Evolutionary conservation across 768 basidiomycete species (phyloP).

Genomic region (Suillus subalutaceus): DNA sequence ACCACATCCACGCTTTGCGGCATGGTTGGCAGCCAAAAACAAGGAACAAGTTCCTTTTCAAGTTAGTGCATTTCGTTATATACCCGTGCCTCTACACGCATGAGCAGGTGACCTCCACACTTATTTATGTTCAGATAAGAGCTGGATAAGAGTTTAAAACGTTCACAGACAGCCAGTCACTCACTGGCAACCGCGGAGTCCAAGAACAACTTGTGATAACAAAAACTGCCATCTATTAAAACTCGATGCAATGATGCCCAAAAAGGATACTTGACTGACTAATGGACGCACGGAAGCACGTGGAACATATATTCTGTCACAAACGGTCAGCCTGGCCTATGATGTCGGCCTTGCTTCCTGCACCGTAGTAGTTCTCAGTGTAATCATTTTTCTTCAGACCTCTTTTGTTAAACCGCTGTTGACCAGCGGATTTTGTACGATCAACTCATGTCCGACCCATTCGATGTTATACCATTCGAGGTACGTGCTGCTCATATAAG

Average conservation of each 20-base stretch:
- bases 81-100: not conserved
- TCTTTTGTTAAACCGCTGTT: not conserved
- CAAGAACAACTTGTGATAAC: not conserved
- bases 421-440: not conserved
- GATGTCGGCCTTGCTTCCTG: conserved; percentile 2
- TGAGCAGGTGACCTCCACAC: not conserved
- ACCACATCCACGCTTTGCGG: not conserved
- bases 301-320: not conserved
- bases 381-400: not conserved
- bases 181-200: too few relatives aligned
- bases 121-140: conserved; percentile 14
- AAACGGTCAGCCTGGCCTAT: conserved; percentile 5
- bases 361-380: not conserved
- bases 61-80: not conserved
- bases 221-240: too few relatives aligned
- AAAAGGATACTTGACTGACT: not conserved
- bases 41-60: not conserved
- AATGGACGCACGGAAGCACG: not conserved
- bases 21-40: conserved; percentile 1
- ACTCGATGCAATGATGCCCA: not conserved
- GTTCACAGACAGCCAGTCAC: not conserved
- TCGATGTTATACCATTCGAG: conserved; percentile 88
- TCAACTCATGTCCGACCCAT: conserved; percentile 61
- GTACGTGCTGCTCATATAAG: conserved; percentile 40
- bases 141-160: not conserved